A percentile compares a stretch with the other conserved stretches of the same genome.
These are phyloP conservation scores for Copromyces sp. DNA, from an alignment of 495 filamentous ascomycete species.

Conservation along the genomic window DNA sequence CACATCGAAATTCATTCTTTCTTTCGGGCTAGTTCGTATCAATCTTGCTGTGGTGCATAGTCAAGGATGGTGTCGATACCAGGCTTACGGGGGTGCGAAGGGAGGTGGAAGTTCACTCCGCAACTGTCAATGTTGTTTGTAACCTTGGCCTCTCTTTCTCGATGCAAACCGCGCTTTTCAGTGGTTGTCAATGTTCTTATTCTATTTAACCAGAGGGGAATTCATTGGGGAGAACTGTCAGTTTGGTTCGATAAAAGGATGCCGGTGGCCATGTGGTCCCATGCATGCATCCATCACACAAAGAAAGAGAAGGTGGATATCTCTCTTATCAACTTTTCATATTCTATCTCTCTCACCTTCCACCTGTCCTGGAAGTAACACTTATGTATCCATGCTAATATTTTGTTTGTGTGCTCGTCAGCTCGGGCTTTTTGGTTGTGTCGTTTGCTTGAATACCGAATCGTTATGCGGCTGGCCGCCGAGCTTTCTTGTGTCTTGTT, in stretches of 20 bases:
- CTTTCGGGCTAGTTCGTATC: background rate
- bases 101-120: background rate
- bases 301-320: background rate
- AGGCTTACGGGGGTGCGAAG: background rate
- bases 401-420: background rate
- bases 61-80: background rate
- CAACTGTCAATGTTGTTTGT: background rate
- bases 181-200: background rate
- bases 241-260: background rate
- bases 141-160: background rate
- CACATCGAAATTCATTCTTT: background rate
- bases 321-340: background rate
- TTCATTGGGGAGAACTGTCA: background rate
- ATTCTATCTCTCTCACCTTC: background rate
- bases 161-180: background rate
- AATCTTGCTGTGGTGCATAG: background rate
- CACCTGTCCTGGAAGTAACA: background rate
- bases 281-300: background rate
- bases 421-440: background rate
- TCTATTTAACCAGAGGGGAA: background rate
- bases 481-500: background rate
- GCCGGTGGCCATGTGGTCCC: background rate
- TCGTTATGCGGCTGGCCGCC: background rate
- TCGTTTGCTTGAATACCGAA: background rate
- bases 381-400: background rate